Evolutionary conservation across 495 filamentous ascomycete genomes (phyloP).

Genomic region (Neurospora sp.): DNA sequence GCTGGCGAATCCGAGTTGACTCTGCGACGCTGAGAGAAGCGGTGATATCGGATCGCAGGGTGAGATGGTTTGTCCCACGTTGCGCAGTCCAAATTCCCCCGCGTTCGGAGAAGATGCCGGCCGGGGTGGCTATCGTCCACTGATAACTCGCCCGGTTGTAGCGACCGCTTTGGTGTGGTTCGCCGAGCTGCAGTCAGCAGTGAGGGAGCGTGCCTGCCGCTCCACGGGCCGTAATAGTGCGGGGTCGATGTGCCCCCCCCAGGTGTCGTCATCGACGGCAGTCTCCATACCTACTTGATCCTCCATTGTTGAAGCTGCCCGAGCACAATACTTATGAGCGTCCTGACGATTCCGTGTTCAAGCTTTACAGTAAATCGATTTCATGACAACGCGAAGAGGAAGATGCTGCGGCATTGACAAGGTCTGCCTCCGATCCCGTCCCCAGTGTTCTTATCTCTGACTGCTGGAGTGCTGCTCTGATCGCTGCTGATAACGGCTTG

Average conservation of each 20-base stretch:
- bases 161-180: neutral
- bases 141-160: neutral
- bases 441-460: neutral
- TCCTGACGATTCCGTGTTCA: neutral
- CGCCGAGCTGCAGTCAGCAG: neutral
- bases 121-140: neutral
- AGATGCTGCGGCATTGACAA: neutral
- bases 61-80: neutral
- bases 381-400: neutral
- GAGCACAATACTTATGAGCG: neutral
- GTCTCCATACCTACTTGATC: neutral
- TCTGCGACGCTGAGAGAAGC: neutral
- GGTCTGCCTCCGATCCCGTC: neutral
- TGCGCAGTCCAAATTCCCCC: neutral
- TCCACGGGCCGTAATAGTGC: neutral
- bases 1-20: neutral
- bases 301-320: neutral
- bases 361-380: neutral
- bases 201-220: neutral
- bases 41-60: neutral
- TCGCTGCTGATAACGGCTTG: neutral
- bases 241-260: neutral
- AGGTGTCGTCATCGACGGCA: neutral
- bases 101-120: neutral
- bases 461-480: neutral